Conservation (phyloP, 164 flowering plant genomes). For the Stephania yunnanensis region DNA sequence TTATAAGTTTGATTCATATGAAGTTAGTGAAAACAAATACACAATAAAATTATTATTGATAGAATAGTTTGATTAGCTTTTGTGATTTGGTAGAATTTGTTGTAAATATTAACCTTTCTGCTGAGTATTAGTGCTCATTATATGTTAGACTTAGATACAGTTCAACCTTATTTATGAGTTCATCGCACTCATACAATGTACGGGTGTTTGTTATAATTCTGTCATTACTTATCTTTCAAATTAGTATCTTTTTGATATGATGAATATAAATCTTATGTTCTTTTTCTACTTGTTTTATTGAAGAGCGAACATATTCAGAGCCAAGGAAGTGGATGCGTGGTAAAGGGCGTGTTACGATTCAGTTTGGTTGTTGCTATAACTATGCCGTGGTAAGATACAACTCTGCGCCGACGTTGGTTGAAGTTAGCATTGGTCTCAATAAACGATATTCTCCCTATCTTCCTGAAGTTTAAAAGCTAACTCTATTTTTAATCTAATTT, state of each 20-base stretch:
- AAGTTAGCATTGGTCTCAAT: neutral
- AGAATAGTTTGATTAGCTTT: no score
- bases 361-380: constrained; percentile 65
- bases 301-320: constrained; percentile 48
- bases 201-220: no score
- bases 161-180: neutral
- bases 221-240: neutral
- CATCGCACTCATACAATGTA: neutral
- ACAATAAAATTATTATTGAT: no score
- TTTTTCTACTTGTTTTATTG: neutral
- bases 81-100: no score
- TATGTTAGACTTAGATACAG: neutral
- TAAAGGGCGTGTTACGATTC: constrained; percentile 58
- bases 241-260: neutral
- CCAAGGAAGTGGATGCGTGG: constrained; percentile 66
- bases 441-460: neutral
- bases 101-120: no score
- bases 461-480: neutral
- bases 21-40: no score
- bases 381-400: constrained; percentile 41
- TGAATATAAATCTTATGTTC: neutral
- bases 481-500: constrained; percentile 3
- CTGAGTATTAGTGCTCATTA: neutral
- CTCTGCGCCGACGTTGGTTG: neutral
- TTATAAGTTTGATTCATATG: no score